Base-by-base conservation (phyloP, 768 basidiomycete genomes). In the Paxillus rubicundulus region DNA sequence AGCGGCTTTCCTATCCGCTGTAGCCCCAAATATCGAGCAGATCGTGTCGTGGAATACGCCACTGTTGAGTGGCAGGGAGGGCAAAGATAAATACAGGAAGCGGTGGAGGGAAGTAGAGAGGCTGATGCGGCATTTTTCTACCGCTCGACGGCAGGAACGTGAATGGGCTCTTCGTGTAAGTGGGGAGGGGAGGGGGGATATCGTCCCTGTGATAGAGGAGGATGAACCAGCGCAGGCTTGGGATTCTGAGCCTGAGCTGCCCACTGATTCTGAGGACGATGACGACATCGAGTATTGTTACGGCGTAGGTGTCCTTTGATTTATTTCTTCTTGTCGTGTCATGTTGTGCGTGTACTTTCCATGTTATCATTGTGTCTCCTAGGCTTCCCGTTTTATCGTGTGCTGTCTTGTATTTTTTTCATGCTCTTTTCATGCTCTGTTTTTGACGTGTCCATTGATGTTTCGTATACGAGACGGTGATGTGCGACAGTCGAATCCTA, bases 21-120 rank as follows among this genome's bases (percentile, higher is more conserved):
- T 68, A 21, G 68, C 64, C 1, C 66, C 66, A 2, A 70, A 70
- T 4, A 5, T 70, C 3, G 63, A 61, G 28, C 63, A 68, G 43
- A 63, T 66, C 48, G 55, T 37, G 8, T 66, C 66, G 37, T 68
- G 66, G 66, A 70, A 66, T 8, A 66, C 65, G 44, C 63, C 63
- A 1, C 36, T 67, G 45, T 43, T 68, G 55, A 67, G 63, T 17
- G 63, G 63, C 1, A 44, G 61, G 8, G 12, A 17, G 0, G 66
- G 66, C 0, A 65, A 65, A 17, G 57, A 64, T 13, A 68, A 62
- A 50, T 69, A 67, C 43, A 30, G 20, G 30, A 50, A 34, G 42
- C 24, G 65, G 27, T 68, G 68, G 66, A 59, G 50, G 38, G 57
- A 60, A 20, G 65, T 65, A 20, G 61, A 58, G 54, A 38, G 21